Evolutionary conservation across 2,329 filamentous ascomycete species (phyloP), one percentile per base, ranked within the genome.

Genomic region (Fusarium concolor): DNA sequence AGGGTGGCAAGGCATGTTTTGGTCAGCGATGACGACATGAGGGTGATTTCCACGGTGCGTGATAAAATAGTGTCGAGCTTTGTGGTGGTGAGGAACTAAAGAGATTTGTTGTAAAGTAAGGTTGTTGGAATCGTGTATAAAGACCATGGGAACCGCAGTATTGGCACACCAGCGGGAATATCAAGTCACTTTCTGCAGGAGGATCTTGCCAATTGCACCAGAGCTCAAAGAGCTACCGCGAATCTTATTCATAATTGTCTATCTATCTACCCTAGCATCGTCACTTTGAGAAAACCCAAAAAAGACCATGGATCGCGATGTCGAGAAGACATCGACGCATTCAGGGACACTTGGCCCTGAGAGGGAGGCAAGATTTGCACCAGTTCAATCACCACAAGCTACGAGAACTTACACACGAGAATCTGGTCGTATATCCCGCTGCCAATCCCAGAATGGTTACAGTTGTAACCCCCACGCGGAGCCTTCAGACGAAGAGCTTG

Each of bases 361-460:
- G 51, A 24, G 22, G 22, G 6, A 26, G 10, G 53, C 42, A 26
- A 44, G 20, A 1, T 72, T 72, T 38, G 58, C 55, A 5, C 67
- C 65, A 11, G 65, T 72, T 20, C 65, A 60, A 31, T 49, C 55
- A 24, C 17, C 53, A 20, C 56, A 64, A 26, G 42, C 24, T 20
- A 65, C 60, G 2, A 37, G 38, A 17, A 47, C 63, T 22, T 41
- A n/a, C 10, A 62, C 70, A 11, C 52, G 62, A 18, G 46, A 61
- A 29, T 62, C 62, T 10, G 54, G 33, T 6, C 62, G 39, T 17
- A 28, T 75, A 14, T 60, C 37, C 74, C 76, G 70, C 28, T 73
- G 72, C 28, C 76, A 79, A 24, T 84, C 82, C 17, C 79, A 83
- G 43, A 84, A 84, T 62, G 81, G 82, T 26, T 83, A 82, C 62